A percentile compares a stretch with the other conserved stretches of the same genome.
phyloP scores from a whole-genome alignment of 257 asterid genomes.

The Forsythia viridissima region DNA sequence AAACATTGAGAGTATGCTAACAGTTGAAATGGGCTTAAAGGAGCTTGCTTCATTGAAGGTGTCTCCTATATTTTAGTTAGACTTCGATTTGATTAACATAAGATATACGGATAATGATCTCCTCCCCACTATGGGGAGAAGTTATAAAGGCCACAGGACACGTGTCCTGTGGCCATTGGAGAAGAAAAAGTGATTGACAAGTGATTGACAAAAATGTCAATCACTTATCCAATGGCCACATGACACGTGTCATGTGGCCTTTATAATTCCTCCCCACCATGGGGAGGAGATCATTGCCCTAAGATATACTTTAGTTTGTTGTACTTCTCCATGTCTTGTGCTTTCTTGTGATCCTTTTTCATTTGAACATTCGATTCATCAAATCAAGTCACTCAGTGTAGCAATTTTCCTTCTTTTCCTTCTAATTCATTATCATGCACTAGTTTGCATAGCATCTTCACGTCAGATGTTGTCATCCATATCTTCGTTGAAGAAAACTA shows the following conservation, averaged over 20 bases:
- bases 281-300: too few relatives aligned
- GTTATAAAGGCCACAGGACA: too few relatives aligned
- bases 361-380: not conserved
- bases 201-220: too few relatives aligned
- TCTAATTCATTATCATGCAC: not conserved
- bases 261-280: too few relatives aligned
- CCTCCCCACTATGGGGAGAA: too few relatives aligned
- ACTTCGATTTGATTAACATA: not conserved
- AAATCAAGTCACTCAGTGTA: not conserved
- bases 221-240: too few relatives aligned
- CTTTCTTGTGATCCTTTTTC: not conserved
- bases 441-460: not conserved
- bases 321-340: conserved; percentile 8
- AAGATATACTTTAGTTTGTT: not conserved
- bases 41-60: conserved; percentile 95
- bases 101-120: too few relatives aligned
- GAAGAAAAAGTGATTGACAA: too few relatives aligned
- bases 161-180: too few relatives aligned
- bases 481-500: not conserved
- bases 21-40: conserved; percentile 91
- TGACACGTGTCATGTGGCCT: too few relatives aligned
- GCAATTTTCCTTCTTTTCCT: not conserved
- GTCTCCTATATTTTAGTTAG: conserved; percentile 12
- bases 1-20: conserved; percentile 92
- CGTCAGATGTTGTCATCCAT: not conserved